Evolutionary conservation across 495 filamentous ascomycete genomes (phyloP), one percentile per base, ranked within the genome.

Genomic region (Penicillium malachiteum): DNA sequence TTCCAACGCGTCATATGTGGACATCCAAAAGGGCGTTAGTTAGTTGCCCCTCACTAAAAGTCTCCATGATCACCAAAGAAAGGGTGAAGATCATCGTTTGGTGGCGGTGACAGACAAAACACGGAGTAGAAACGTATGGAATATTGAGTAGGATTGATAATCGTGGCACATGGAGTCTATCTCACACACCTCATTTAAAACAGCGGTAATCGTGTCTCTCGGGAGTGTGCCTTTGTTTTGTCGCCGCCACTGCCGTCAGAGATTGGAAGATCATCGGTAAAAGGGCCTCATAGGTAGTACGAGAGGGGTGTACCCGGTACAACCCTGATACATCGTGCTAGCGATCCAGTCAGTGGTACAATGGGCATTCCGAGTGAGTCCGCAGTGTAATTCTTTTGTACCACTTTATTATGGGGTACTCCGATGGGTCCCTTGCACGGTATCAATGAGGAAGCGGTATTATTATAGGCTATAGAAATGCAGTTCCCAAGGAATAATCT

Each of bases 241-340:
- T 38, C 53, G 50, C 60, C 60, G 64, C 64, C 64, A 66, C 64
- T 67, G 64, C 64, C 64, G 64, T 64, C 64, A 64, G 55, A 52
- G 52, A 39, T 56, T 48, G 58, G 40, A 60, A 63, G 63, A 66
- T 66, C 63, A 60, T 59, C 59, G 59, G 62, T 46, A 50, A 52
- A 54, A 43, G 48, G 37, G 48, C 34, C 32, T 38, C 18, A n/a
- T 40, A 26, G 17, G 5, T 18, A 21, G 34, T 39, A n/a, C 17
- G 11, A 30, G 18, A 38, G 35, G 37, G 48, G 21, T 13, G 35
- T 31, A 50, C 38, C 54, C 54, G 54, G 46, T 56, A 56, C 45
- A 18, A n/a, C 14, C n/a, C 17, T 31, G 12, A 18, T 49, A 18
- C 47, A 38, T 38, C 11, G 33, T 37, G 8, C 8, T 10, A 26